Base-by-base conservation (phyloP, 495 filamentous ascomycete genomes). In the Trichoderma asperelloides region DNA sequence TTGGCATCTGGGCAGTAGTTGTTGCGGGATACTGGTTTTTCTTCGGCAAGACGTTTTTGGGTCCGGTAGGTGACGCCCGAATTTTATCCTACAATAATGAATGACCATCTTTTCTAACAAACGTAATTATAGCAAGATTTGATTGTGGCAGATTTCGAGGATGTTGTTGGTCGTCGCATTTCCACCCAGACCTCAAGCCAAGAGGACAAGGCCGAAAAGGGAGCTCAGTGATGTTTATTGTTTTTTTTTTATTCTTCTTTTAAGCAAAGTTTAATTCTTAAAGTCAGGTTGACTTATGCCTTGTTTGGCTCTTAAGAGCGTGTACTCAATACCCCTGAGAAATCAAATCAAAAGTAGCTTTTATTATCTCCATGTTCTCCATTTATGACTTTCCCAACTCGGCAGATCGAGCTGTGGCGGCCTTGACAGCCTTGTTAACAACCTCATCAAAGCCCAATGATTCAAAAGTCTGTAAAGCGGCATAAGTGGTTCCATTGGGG, bases 401-500 rank as follows among this genome's bases (percentile, higher is more conserved):
- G 41, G 70, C 70, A 27, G 68, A 70, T 39, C 74, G 68, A 60
- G 65, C 63, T 3, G 71, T 65, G 0, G 73, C 72, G 21, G 74
- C 74, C 64, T 73, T 74, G 12, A 76, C 73, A 2, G 74, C 72
- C 68, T 73, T 75, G 43, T 75, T 67, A 3, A 76, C 74, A 37
- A 65, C 55, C 2, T 71, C 71, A 63, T 73, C 73, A 41, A 76
- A 72, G 0, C 73, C 72, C 1, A 72, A 73, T 25, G 72, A 69
- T 27, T 75, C 74, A 39, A 76, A 75, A 57, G 69, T 74, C 33
- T 75, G 71, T 62, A 76, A 40, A 15, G 74, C 74, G 18, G 74
- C 74, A 28, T 74, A 69, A n/a, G 74, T 76, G 7, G 74, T 76
- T 23, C 74, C 74, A 37, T 76, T 76, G 23, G 74, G 74, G 51